Conservation (phyloP, 345 rosid genomes). For the Salix udensis region DNA sequence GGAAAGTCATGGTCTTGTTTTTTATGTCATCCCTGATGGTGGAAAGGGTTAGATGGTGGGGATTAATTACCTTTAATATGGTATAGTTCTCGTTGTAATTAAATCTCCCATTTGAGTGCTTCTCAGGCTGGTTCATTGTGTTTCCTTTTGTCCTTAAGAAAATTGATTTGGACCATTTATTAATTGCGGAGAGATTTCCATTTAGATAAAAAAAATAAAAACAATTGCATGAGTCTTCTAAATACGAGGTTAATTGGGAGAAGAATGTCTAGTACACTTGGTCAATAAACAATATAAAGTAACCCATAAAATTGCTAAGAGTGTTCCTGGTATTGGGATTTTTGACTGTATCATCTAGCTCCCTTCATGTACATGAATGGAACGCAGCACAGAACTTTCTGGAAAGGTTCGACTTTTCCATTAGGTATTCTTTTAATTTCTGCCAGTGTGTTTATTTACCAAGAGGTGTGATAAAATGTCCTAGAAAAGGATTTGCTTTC, state of each 20-base stretch:
- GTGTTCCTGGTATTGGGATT: neutral
- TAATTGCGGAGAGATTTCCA: too few relatives aligned
- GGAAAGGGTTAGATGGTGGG: neutral
- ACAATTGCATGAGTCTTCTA: neutral
- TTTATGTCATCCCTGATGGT: neutral
- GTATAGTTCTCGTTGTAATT: neutral
- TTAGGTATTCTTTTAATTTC: neutral
- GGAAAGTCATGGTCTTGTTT: neutral
- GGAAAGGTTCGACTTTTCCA: neutral
- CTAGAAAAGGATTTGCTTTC: too few relatives aligned
- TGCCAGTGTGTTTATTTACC: neutral
- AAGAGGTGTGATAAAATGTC: neutral
- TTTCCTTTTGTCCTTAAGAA: too few relatives aligned
- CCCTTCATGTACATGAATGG: neutral
- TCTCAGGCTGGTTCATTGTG: too few relatives aligned
- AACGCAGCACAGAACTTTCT: neutral
- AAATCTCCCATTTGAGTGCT: neutral
- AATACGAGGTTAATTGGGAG: neutral
- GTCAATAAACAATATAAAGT: neutral
- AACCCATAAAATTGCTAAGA: neutral
- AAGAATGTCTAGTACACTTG: neutral
- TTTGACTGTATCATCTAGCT: neutral
- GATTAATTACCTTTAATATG: neutral
- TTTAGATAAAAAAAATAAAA: too few relatives aligned
- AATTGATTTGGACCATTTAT: too few relatives aligned